Base-by-base conservation (phyloP, 345 rosid species). In the Schrenkiella parvula region DNA sequence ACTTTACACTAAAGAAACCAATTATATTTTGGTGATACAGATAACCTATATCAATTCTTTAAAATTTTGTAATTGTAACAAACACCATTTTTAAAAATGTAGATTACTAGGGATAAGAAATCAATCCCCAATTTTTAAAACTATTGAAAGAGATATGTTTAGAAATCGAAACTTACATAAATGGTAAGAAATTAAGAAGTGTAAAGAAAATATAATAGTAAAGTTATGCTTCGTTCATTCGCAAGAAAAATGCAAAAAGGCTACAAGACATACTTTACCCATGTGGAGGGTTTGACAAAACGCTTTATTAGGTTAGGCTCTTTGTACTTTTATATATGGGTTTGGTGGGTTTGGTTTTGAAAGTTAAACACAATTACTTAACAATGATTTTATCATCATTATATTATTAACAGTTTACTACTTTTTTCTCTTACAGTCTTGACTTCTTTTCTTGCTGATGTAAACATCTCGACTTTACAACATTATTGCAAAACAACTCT, bases 251-350 rank as follows among this genome's bases (percentile, higher is more conserved):
- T 26, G 38, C 32, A 15, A 74, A 70, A 67, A 67, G 44, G 63
- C 73, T 39, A 74, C 3, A 65, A 58, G 50, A 6, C 52, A 73
- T 50, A 70, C 80, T 73, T 87, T 79, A 65, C 75, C 84, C 90
- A 82, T 84, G 95, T 82, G 95, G 85, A 74, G 82, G 89, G 86
- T 87, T 84, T 86, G 84, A 70, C 76, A 64, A 70, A 62, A 76
- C 28, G 22, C 80, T 76, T 70, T 70, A 69, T 64, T 76, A 69
- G 71, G 75, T 69, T 62, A 61, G 43, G 82, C 76, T 71, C 41
- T 82, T 81, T 84, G 32, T 55, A 44, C 71, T 80, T 80, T 84
- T 84, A 39, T 32, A 43, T 67, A 18, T 74, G 81, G 66, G 90
- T 76, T 70, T 70, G 80, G 75, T 76, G 71, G 75, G 73, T 90